Conservation (phyloP, 2,329 filamentous ascomycete genomes). For the Bisporella sp. region DNA sequence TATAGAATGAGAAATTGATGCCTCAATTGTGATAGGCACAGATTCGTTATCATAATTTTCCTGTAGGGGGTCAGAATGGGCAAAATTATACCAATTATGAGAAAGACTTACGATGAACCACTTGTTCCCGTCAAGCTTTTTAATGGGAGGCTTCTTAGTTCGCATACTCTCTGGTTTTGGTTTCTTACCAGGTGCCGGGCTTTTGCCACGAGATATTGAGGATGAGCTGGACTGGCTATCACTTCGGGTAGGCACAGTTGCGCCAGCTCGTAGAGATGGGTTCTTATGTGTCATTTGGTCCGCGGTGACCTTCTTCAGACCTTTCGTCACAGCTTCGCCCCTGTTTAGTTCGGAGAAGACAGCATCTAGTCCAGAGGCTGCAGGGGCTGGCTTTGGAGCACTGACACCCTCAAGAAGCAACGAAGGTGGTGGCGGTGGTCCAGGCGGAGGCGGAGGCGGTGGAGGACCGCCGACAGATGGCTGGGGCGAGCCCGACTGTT, state of each 20-base stretch:
- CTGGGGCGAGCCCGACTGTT: constrained; percentile 38
- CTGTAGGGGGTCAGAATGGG: constrained; percentile 32
- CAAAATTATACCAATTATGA: background rate
- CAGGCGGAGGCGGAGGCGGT: constrained; percentile 13
- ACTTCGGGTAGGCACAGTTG: constrained; percentile 57
- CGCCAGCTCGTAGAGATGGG: constrained; percentile 69
- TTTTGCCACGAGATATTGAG: constrained; percentile 60
- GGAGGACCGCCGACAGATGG: constrained; percentile 35
- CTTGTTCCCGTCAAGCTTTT: constrained; percentile 81
- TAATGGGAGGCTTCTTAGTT: constrained; percentile 71
- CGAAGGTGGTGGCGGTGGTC: constrained; percentile 39
- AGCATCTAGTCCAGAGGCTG: constrained; percentile 64
- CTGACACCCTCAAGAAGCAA: constrained; percentile 50
- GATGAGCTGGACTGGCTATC: constrained; percentile 43
- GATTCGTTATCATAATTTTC: constrained; percentile 83
- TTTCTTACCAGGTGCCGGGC: constrained; percentile 80
- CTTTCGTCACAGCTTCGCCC: constrained; percentile 79
- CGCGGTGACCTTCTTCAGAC: constrained; percentile 87
- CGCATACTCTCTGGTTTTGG: constrained; percentile 82
- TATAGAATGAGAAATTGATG: constrained; percentile 77
- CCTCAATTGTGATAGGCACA: constrained; percentile 72
- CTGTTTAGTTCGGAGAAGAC: constrained; percentile 91
- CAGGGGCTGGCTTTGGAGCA: constrained; percentile 34
- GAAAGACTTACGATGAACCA: constrained; percentile 67
- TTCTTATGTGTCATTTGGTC: constrained; percentile 99